Conservation (phyloP, 2,329 filamentous ascomycete species). For the Penicillium rolfsii region DNA sequence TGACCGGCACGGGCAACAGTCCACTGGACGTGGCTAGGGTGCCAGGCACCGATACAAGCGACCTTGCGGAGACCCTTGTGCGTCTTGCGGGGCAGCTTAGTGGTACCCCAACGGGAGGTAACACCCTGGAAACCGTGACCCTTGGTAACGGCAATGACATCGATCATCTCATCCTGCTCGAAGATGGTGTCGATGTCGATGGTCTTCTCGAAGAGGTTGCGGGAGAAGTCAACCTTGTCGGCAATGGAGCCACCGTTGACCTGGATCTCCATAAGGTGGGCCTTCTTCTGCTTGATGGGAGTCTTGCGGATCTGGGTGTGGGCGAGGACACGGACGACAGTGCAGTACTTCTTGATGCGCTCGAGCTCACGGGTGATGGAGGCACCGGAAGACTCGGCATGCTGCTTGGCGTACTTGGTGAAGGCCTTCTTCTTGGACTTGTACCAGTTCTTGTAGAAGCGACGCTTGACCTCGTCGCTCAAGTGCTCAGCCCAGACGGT, state of each 20-base stretch:
- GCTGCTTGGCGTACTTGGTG: constrained; percentile 99
- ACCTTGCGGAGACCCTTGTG: constrained; percentile 99
- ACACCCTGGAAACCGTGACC: constrained; percentile 99
- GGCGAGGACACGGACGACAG: constrained; percentile 96
- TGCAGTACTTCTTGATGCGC: constrained; percentile 99
- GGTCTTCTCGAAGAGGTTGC: constrained; percentile 98
- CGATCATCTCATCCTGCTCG: constrained; percentile 99
- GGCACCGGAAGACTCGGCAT: constrained; percentile 88
- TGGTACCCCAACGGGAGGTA: constrained; percentile 97
- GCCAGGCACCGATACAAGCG: constrained; percentile 99
- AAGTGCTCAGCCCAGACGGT: constrained; percentile 99
- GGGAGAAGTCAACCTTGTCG: constrained; percentile 96
- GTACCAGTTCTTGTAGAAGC: constrained; percentile 99
- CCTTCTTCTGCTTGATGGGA: constrained; percentile 99
- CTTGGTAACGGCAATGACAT: constrained; percentile 99
- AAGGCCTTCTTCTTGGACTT: constrained; percentile 99
- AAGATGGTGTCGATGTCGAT: constrained; percentile 92
- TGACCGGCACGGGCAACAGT: constrained; percentile 99
- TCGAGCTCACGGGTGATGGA: constrained; percentile 96
- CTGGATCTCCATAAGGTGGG: constrained; percentile 99
- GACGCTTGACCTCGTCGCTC: constrained; percentile 97
- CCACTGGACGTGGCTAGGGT: constrained; percentile 99
- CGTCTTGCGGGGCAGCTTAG: constrained; percentile 99
- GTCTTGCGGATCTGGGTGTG: constrained; percentile 99
- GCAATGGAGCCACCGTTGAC: constrained; percentile 95